Percentiles rank a stretch among this genome's conserved stretches.
phyloP scores from a whole-genome alignment of 1,284 basidiomycete species.

The Microbotryum intermedium region DNA sequence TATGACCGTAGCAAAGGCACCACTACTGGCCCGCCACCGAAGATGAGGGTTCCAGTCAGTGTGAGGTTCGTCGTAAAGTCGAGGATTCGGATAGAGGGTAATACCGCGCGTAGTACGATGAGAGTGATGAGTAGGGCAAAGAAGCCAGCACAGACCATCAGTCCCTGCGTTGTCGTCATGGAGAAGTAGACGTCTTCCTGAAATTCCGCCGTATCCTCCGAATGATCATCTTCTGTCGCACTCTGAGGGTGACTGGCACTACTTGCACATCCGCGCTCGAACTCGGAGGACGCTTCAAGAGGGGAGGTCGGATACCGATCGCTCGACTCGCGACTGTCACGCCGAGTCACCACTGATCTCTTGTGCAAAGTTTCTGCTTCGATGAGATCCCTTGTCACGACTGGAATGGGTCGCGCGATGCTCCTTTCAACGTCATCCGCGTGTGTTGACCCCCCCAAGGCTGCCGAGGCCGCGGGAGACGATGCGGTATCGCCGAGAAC shows the following conservation, averaged over 20 bases:
- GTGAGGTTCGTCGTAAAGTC: slow-evolving; percentile 45
- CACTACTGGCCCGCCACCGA: slow-evolving; percentile 50
- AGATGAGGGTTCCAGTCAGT: slow-evolving; percentile 49
- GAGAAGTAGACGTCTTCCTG: background rate
- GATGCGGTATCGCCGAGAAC: no score
- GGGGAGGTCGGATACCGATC: slow-evolving; percentile 9
- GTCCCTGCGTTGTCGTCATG: background rate
- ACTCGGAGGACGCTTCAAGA: background rate
- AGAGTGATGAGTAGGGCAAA: slow-evolving; percentile 31
- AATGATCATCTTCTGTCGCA: background rate
- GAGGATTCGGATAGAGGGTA: slow-evolving; percentile 36
- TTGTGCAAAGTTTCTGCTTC: background rate
- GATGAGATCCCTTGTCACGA: background rate
- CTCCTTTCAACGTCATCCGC: slow-evolving; percentile 3
- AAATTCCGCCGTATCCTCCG: background rate
- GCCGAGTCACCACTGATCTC: background rate
- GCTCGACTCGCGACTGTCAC: background rate
- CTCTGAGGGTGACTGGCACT: no score
- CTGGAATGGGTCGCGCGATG: slow-evolving; percentile 1
- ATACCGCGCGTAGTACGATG: slow-evolving; percentile 37
- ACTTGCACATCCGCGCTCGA: no score
- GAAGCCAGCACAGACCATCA: slow-evolving; percentile 26
- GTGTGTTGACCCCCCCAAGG: no score
- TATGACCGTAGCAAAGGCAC: slow-evolving; percentile 53
- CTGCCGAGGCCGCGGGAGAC: no score